phyloP scores from a whole-genome alignment of 1,284 basidiomycete species.

The Cryptococcus amylolentus region DNA sequence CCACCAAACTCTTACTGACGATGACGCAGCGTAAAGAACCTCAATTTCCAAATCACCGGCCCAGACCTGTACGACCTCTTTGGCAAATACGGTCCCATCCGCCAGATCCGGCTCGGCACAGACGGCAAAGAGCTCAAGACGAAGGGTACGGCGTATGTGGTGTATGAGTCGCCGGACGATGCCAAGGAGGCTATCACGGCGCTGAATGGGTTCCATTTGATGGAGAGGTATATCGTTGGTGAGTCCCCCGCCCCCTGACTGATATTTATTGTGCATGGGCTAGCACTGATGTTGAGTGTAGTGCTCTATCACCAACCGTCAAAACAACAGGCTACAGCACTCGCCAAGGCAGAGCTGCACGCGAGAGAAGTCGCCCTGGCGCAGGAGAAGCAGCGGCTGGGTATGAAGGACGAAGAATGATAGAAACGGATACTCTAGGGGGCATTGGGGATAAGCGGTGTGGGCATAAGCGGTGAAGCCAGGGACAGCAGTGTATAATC shows the following conservation, averaged over 20 bases:
- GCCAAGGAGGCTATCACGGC: conserved; percentile 95
- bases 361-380: conserved; percentile 86
- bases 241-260: conserved; percentile 20
- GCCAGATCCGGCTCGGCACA: conserved; percentile 90
- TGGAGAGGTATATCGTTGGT: conserved; percentile 92
- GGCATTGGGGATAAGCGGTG: background rate
- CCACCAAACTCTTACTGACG: background rate
- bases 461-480: background rate
- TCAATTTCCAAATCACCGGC: conserved; percentile 84
- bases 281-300: conserved; percentile 21
- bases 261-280: no score
- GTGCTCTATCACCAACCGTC: conserved; percentile 97
- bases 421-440: background rate
- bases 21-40: conserved; percentile 44
- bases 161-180: conserved; percentile 54
- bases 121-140: conserved; percentile 69
- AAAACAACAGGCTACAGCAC: conserved; percentile 81
- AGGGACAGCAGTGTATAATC: background rate
- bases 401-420: conserved; percentile 24
- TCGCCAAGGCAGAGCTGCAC: conserved; percentile 84
- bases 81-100: conserved; percentile 93
- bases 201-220: conserved; percentile 95
- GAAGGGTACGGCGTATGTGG: conserved; percentile 93
- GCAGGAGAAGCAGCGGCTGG: conserved; percentile 72
- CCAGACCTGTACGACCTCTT: conserved; percentile 96